Percentiles rank a stretch among this genome's conserved stretches.
These are phyloP conservation scores for Saturnispora quitensis DNA, from an alignment of 805 yeast genomes.

Conservation along the genomic window DNA sequence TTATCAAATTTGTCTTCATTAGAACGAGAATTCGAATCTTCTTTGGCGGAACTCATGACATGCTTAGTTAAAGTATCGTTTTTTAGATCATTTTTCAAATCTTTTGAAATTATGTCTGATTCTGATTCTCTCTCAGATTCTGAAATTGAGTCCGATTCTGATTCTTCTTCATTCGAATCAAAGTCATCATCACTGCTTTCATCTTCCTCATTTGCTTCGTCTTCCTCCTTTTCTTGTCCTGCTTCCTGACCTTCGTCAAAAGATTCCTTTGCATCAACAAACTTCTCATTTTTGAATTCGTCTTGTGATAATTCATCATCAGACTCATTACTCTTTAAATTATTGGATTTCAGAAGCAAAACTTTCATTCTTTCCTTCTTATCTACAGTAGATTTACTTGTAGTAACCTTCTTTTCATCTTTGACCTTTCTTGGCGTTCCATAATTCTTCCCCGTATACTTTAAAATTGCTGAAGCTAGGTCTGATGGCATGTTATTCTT, in stretches of 20 bases:
- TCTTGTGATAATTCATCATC: conserved; percentile 2
- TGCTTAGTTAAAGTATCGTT: conserved; percentile 12
- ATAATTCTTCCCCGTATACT: conserved; percentile 47
- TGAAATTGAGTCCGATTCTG: conserved; percentile 16
- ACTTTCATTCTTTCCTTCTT: conserved; percentile 9
- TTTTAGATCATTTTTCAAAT: conserved; percentile 22
- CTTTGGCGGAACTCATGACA: background rate
- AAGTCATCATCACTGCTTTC: conserved; percentile 5
- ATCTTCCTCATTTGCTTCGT: conserved; percentile 1
- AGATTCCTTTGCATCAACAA: conserved; percentile 7
- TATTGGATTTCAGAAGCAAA: conserved; percentile 9
- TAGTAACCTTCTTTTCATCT: background rate
- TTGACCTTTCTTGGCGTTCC: conserved; percentile 25
- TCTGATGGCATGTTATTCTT: conserved; percentile 30
- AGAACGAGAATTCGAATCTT: conserved; percentile 8
- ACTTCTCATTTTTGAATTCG: conserved; percentile 4
- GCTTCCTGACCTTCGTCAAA: background rate
- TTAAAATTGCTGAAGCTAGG: conserved; percentile 52
- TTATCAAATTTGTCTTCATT: conserved; percentile 18
- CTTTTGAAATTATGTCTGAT: conserved; percentile 8
- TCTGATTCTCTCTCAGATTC: background rate
- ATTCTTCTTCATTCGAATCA: conserved; percentile 16
- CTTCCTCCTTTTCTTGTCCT: background rate
- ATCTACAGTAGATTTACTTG: background rate
- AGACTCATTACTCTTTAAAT: conserved; percentile 9